Conservation (phyloP, 345 rosid genomes). For the Psidium friedrichsthalianum region DNA sequence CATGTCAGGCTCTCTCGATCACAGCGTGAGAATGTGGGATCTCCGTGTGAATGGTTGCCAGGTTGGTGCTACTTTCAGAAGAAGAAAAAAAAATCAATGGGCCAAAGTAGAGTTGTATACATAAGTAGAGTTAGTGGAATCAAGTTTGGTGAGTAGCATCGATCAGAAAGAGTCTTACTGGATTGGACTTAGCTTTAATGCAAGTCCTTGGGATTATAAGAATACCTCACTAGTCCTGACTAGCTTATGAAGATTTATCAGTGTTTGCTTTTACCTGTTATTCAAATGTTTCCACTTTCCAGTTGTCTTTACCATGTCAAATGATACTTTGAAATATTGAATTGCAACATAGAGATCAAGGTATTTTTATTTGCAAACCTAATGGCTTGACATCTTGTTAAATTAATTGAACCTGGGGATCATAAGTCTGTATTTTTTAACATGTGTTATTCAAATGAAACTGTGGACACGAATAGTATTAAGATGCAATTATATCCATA, state of each 20-base stretch:
- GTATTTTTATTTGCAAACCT: neutral
- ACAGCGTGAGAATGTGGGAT: constrained; percentile 93
- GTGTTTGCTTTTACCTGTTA: neutral
- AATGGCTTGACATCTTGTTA: neutral
- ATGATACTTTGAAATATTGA: neutral
- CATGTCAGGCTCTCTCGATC: constrained; percentile 98
- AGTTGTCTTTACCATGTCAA: neutral
- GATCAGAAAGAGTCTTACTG: neutral
- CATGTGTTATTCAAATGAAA: neutral
- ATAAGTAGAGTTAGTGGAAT: neutral
- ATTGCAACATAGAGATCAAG: neutral
- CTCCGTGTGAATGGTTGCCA: constrained; percentile 99
- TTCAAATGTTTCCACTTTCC: neutral
- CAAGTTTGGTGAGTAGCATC: neutral
- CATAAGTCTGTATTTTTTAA: neutral
- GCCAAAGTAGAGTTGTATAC: neutral
- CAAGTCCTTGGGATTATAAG: neutral
- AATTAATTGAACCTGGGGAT: neutral
- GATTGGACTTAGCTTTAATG: neutral
- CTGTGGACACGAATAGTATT: neutral
- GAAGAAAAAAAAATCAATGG: neutral
- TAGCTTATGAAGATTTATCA: neutral
- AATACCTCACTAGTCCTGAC: neutral
- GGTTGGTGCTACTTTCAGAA: constrained; percentile 35
- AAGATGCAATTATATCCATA: neutral